Percentiles rank a stretch among this genome's conserved stretches.
Evolutionary conservation across 768 basidiomycete genomes (phyloP).

Genomic region (Mrakia gelida): DNA sequence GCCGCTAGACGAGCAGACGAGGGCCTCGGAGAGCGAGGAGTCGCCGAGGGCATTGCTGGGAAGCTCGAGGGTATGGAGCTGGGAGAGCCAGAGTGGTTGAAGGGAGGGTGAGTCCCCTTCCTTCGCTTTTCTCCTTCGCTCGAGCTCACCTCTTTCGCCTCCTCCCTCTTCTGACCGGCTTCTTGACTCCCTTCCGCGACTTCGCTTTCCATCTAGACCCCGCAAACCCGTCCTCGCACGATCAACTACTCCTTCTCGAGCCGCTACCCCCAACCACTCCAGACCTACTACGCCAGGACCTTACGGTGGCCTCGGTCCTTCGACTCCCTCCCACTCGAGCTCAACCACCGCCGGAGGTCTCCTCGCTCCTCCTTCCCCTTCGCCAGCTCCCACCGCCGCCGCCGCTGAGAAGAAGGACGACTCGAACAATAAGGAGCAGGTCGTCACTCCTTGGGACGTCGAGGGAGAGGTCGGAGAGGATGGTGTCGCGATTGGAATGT

Average conservation of each 20-base stretch:
- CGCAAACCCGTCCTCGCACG: slow-evolving; percentile 12
- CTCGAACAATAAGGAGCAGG: slow-evolving; percentile 52
- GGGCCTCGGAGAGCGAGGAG: slow-evolving; percentile 36
- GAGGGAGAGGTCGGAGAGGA: slow-evolving; percentile 82
- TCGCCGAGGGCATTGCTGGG: slow-evolving; percentile 31
- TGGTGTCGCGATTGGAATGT: slow-evolving; percentile 64
- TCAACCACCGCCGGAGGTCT: slow-evolving; percentile 18
- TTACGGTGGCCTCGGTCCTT: neutral
- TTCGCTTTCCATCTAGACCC: neutral
- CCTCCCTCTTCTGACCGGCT: neutral
- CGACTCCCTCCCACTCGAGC: neutral
- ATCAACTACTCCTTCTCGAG: slow-evolving; percentile 28
- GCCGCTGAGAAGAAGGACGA: slow-evolving; percentile 9
- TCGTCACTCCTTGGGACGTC: slow-evolving; percentile 97
- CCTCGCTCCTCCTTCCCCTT: slow-evolving; percentile 24
- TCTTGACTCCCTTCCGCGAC: neutral
- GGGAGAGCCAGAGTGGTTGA: slow-evolving; percentile 35
- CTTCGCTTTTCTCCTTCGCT: neutral
- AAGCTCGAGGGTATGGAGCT: slow-evolving; percentile 25
- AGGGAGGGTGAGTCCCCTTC: slow-evolving; percentile 41
- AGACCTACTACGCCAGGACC: neutral
- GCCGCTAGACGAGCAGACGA: slow-evolving; percentile 31
- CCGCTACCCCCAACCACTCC: slow-evolving; percentile 8
- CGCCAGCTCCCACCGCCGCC: neutral
- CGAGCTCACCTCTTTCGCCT: slow-evolving; percentile 35